phyloP scores from a whole-genome alignment of 441 rosid species.

The Adansonia gregorii region DNA sequence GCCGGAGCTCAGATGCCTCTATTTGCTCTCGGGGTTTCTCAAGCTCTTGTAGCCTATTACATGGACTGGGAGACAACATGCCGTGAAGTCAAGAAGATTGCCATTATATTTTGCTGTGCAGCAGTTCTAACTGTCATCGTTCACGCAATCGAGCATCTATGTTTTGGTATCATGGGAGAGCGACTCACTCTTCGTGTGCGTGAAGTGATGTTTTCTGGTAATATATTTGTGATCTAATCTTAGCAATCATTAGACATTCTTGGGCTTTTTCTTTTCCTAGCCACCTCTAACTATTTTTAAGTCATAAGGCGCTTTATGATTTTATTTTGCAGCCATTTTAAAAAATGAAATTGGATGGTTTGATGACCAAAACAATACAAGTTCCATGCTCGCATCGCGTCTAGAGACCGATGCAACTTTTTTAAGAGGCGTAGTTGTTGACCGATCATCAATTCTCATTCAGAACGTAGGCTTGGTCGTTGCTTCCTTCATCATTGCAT shows the following conservation, averaged over 20 bases:
- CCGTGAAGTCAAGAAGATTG: constrained; percentile 73
- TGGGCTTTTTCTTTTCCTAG: not conserved
- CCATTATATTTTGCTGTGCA: constrained; percentile 68
- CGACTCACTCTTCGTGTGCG: constrained; percentile 88
- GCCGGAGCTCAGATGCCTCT: constrained; percentile 97
- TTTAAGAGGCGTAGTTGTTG: constrained; percentile 72
- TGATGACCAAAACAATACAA: constrained; percentile 73
- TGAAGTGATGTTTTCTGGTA: constrained; percentile 77
- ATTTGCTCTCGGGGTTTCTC: constrained; percentile 90
- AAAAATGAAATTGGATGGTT: constrained; percentile 95
- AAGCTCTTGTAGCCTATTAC: constrained; percentile 82
- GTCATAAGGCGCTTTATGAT: not conserved
- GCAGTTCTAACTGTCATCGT: constrained; percentile 64
- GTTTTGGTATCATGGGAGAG: constrained; percentile 89
- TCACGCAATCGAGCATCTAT: constrained; percentile 69
- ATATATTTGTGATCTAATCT: not conserved
- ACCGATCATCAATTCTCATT: constrained; percentile 72
- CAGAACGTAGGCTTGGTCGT: constrained; percentile 77
- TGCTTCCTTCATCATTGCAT: constrained; percentile 73
- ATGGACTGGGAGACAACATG: constrained; percentile 75
- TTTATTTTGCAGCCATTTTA: constrained; percentile 63
- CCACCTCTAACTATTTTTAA: not conserved
- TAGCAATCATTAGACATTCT: not conserved
- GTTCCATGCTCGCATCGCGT: constrained; percentile 79
- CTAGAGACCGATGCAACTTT: constrained; percentile 85